Conservation (phyloP, 495 filamentous ascomycete species). For the Aspergillus cristatus region DNA sequence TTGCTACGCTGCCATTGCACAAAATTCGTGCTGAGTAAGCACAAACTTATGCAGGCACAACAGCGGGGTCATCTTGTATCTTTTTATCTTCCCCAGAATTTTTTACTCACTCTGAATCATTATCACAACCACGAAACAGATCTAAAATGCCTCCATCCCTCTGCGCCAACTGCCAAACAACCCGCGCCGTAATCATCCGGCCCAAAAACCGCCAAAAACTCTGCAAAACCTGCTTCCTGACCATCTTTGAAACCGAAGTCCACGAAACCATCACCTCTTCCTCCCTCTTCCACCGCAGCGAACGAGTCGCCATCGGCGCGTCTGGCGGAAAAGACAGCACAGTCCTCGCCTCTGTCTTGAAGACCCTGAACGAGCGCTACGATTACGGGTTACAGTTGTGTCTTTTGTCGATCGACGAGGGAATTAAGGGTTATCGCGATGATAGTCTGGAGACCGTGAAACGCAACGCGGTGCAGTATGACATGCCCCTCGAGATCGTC, state of each 20-base stretch:
- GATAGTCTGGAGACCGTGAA: slow-evolving; percentile 94
- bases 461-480: slow-evolving; percentile 81
- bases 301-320: slow-evolving; percentile 87
- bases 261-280: slow-evolving; percentile 81
- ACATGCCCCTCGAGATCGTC: slow-evolving; percentile 82
- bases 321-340: slow-evolving; percentile 98
- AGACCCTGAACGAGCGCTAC: slow-evolving; percentile 86
- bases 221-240: slow-evolving; percentile 80
- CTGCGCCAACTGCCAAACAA: slow-evolving; percentile 66
- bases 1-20: no score
- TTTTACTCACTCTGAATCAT: background rate
- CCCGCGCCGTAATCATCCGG: slow-evolving; percentile 79
- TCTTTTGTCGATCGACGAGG: slow-evolving; percentile 89
- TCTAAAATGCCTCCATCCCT: slow-evolving; percentile 50
- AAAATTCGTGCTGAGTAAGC: background rate
- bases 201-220: slow-evolving; percentile 91
- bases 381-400: slow-evolving; percentile 79
- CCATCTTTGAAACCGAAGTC: slow-evolving; percentile 83
- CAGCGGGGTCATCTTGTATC: slow-evolving; percentile 16
- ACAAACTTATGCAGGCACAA: slow-evolving; percentile 1
- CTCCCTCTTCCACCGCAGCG: slow-evolving; percentile 70
- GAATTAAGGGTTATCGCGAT: slow-evolving; percentile 93
- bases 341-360: slow-evolving; percentile 86
- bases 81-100: slow-evolving; percentile 6
- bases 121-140: background rate